Conservation (phyloP, 129 eudicot species). For the Ambrosia trifida region DNA sequence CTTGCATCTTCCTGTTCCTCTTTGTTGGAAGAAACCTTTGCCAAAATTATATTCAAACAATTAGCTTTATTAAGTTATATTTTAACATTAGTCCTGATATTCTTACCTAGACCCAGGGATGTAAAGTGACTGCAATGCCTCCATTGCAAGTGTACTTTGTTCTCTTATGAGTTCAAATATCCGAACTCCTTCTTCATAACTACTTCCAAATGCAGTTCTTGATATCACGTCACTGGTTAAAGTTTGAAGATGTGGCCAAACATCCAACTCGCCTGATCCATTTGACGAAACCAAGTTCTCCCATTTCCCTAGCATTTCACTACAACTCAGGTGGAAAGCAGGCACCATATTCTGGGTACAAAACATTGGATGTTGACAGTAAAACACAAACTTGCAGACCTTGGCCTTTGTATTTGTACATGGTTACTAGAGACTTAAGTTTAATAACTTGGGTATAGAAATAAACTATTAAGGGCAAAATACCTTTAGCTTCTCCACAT, state of each 20-base stretch:
- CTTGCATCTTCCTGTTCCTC: no score
- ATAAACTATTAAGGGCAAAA: neutral
- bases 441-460: no score
- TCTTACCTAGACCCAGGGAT: neutral
- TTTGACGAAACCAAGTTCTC: neutral
- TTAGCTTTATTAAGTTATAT: no score
- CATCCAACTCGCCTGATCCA: neutral
- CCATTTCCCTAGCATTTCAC: neutral
- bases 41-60: no score
- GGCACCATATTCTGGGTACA: neutral
- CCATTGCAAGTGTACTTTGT: neutral
- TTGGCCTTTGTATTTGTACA: neutral
- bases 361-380: no score
- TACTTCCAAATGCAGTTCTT: constrained; percentile 12
- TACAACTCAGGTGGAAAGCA: neutral
- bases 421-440: neutral
- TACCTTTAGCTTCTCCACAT: constrained; percentile 8
- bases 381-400: no score
- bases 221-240: constrained; percentile 9
- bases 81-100: no score
- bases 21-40: no score
- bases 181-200: constrained; percentile 3
- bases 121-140: neutral
- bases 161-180: constrained; percentile 1
- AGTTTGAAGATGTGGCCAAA: constrained; percentile 14